Percentiles rank a stretch among this genome's conserved stretches.
Conservation (phyloP, 495 filamentous ascomycete species). For the Lophium mytilinum region DNA sequence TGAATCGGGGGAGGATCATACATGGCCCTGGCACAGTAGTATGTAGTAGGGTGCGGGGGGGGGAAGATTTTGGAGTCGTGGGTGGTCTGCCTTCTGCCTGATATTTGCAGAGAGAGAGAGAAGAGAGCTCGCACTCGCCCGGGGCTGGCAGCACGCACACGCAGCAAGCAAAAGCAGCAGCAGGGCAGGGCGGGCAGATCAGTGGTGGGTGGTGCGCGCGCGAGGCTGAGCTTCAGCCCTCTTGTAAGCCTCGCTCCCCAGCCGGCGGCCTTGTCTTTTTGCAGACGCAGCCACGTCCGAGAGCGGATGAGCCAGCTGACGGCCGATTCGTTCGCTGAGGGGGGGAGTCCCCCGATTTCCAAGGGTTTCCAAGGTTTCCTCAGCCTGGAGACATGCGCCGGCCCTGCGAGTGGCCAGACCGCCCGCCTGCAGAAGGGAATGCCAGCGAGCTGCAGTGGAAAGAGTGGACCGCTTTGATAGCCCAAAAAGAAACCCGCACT, state of each 20-base stretch:
- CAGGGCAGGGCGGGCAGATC: too few species aligned
- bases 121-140: not conserved
- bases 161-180: too few species aligned
- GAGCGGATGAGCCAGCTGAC: conserved; percentile 14
- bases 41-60: too few species aligned
- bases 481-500: not conserved
- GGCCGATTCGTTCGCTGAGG: conserved; percentile 8
- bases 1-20: conserved; percentile 2
- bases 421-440: too few species aligned
- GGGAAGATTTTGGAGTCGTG: not conserved
- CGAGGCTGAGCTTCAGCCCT: conserved; percentile 27
- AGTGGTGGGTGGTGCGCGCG: conserved; percentile 3
- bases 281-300: conserved; percentile 20
- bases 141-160: too few species aligned
- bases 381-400: too few species aligned
- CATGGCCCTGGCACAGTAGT: conserved; percentile 1
- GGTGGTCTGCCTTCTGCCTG: conserved; percentile 25
- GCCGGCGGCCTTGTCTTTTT: conserved; percentile 6
- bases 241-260: conserved; percentile 27
- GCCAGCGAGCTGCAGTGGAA: too few species aligned
- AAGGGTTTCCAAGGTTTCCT: too few species aligned
- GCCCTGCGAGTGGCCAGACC: too few species aligned
- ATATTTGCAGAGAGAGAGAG: too few species aligned
- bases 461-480: too few species aligned
- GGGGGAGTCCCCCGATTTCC: too few species aligned